Base-by-base conservation (phyloP, 495 filamentous ascomycete species). In the Penicillium paxilli region DNA sequence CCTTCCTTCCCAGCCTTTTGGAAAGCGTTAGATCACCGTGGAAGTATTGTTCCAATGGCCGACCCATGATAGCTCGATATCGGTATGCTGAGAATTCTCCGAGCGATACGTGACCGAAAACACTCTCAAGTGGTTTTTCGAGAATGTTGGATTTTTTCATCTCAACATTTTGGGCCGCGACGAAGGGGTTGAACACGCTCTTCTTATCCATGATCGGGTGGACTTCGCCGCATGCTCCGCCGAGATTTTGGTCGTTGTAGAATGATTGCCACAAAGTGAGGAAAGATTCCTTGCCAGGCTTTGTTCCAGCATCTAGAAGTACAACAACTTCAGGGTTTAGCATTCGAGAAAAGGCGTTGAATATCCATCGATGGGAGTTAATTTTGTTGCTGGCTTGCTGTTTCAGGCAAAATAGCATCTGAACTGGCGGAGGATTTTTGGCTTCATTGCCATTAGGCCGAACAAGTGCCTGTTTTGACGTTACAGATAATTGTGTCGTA, bases 91-190 rank as follows among this genome's bases (percentile, higher is more conserved):
- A 98, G 80, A 98, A 98, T 54, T 93, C 93, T 74, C 94, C 94
- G 64, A 98, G 92, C 71, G 85, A 91, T 56, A 98, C 93, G 65
- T 97, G 96, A 41, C 94, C 94, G 70, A 98, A 98, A 11, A 91
- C 89, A 68, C 88, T 92, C 70, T 98, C 94, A 28, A 98, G 74
- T 0, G 94, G 94, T 74, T 98, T 98, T 72, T 98, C 94, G 47
- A 98, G 79, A 64, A 98, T 97, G 65, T 98, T 98, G 62, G 86
- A 89, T 73, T 97, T 98, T 79, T 97, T 98, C 79, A 97, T 97
- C 79, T 98, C 94, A 68, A 98, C 98, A 64, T 97, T 97, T 71
- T 98, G 94, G 1, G 91, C 87, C 5, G 94, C 94, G 46, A 98
- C 90, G 38, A 98, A 79, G 3, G 94, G 94, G 67, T 98, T 98